Conservation (phyloP, 345 rosid species). For the Camelina sativa region DNA sequence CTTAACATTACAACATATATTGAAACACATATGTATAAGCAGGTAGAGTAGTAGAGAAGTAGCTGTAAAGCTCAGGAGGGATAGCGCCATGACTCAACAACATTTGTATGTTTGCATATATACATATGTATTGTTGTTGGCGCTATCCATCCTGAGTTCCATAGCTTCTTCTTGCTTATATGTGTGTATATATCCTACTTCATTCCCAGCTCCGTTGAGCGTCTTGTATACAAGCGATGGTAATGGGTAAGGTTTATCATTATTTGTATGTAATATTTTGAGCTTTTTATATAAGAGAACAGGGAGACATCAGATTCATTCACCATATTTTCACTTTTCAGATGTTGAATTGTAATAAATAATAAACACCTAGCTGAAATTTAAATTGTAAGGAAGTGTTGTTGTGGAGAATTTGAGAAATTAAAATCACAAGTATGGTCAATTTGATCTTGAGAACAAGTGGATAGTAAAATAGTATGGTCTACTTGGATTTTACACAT, state of each 20-base stretch:
- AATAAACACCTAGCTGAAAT: too few species aligned
- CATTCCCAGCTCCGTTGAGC: neutral
- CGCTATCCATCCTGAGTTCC: constrained; percentile 47
- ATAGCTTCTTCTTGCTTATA: constrained; percentile 35
- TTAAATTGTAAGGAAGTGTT: neutral
- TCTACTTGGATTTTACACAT: neutral
- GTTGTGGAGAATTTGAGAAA: neutral
- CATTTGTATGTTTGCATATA: neutral
- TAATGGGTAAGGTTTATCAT: neutral
- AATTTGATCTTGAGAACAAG: neutral
- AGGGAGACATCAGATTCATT: too few species aligned
- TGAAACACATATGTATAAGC: neutral
- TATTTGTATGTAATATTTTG: neutral
- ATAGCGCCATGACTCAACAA: constrained; percentile 32
- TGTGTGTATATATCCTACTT: neutral
- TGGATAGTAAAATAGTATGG: neutral
- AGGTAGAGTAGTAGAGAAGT: constrained; percentile 27
- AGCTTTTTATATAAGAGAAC: neutral
- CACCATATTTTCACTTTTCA: too few species aligned
- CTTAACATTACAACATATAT: neutral
- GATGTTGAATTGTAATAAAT: too few species aligned
- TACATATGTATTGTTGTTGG: neutral
- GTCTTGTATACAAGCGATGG: neutral
- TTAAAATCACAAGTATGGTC: neutral
- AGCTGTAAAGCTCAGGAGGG: constrained; percentile 43